Evolutionary conservation across 768 basidiomycete genomes (phyloP).

Genomic region (Lactifluus rugatus): DNA sequence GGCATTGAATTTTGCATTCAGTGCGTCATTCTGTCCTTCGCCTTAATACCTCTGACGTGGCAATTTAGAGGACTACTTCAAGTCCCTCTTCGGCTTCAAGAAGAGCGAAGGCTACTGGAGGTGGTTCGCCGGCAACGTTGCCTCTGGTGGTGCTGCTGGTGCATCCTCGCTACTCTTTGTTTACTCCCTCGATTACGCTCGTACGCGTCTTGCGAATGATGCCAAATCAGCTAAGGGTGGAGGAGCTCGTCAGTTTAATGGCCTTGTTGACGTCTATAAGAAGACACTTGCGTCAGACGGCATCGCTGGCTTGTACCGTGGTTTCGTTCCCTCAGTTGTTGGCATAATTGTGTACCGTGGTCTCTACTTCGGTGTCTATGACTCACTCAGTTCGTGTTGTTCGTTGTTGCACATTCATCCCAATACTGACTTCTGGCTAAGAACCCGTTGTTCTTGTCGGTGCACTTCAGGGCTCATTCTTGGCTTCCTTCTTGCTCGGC

Average conservation of each 20-base stretch:
- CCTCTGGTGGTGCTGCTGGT: constrained; percentile 98
- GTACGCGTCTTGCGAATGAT: constrained; percentile 97
- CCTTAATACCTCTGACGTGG: constrained; percentile 16
- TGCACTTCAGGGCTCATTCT: constrained; percentile 89
- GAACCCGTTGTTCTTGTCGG: constrained; percentile 97
- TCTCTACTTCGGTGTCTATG: constrained; percentile 98
- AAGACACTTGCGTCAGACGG: constrained; percentile 98
- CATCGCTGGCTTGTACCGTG: constrained; percentile 98
- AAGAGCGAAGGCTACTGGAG: constrained; percentile 96
- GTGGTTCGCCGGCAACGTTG: constrained; percentile 98
- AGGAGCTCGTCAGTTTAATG: constrained; percentile 95
- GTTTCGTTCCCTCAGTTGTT: constrained; percentile 97
- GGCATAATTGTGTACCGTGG: constrained; percentile 99
- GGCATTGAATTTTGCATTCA: constrained; percentile 99
- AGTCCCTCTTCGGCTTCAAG: constrained; percentile 98
- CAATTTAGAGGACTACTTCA: constrained; percentile 87
- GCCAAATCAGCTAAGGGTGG: constrained; percentile 94
- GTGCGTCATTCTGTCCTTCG: constrained; percentile 40
- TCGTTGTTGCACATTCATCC: not conserved
- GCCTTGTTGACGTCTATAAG: constrained; percentile 91
- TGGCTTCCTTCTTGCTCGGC: constrained; percentile 93
- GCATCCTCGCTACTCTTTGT: constrained; percentile 97
- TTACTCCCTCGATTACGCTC: constrained; percentile 98
- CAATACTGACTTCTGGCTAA: constrained; percentile 28
- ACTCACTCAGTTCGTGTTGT: constrained; percentile 68